These are phyloP conservation scores for Dictyostelium citrinum DNA, from an alignment of 78 protist genomes.

Conservation along the genomic window DNA sequence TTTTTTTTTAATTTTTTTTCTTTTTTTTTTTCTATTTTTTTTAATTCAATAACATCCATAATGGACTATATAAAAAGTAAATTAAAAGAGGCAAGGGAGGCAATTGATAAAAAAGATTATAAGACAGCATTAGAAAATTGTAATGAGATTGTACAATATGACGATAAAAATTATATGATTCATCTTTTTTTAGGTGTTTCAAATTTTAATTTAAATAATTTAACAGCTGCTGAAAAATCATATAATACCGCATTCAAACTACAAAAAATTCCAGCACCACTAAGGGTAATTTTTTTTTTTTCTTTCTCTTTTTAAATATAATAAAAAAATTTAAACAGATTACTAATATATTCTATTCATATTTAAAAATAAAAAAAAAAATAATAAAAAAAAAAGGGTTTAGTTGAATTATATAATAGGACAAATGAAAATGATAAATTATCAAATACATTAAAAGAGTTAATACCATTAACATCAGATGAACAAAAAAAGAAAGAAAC, in stretches of 20 bases:
- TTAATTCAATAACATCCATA: not conserved
- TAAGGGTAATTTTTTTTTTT: slow-evolving; percentile 20
- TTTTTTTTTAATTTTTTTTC: not conserved
- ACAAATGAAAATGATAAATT: slow-evolving; percentile 44
- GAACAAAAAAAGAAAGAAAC: slow-evolving; percentile 16
- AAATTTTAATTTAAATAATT: slow-evolving; percentile 30
- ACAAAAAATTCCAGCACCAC: slow-evolving; percentile 37
- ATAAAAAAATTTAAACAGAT: not conserved
- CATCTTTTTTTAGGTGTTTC: slow-evolving; percentile 42
- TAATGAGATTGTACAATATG: slow-evolving; percentile 18
- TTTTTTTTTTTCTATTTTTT: not conserved
- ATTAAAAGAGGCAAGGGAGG: slow-evolving; percentile 53
- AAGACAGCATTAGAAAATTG: slow-evolving; percentile 63
- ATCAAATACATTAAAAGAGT: slow-evolving; percentile 6
- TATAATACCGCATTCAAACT: slow-evolving; percentile 12
- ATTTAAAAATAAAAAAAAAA: not conserved
- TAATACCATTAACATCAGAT: slow-evolving; percentile 54
- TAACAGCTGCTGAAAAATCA: slow-evolving; percentile 6
- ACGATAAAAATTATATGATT: slow-evolving; percentile 27
- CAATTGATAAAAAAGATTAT: slow-evolving; percentile 64
- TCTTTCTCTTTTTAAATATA: not conserved
- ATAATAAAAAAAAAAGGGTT: slow-evolving; percentile 20
- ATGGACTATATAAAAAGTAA: slow-evolving; percentile 21
- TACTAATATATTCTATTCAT: not conserved
- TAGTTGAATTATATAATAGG: slow-evolving; percentile 34